phyloP scores from a whole-genome alignment of 2,329 filamentous ascomycete genomes.

The Akanthomyces lecanii region DNA sequence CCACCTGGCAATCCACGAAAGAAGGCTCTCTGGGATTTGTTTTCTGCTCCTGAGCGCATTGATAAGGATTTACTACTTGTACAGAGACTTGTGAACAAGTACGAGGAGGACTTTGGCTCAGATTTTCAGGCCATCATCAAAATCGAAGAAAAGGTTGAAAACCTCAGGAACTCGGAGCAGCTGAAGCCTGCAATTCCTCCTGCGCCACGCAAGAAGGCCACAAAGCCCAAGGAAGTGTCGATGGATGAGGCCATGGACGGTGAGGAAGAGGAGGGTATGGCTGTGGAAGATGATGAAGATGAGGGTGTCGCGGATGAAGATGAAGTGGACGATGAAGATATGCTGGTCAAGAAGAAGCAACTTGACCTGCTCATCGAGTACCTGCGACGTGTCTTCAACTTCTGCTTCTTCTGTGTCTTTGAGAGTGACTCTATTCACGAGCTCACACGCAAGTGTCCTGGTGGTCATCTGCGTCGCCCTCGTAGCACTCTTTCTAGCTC shows the following conservation, averaged over 20 bases:
- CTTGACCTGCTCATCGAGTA: constrained; percentile 96
- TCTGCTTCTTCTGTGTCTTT: constrained; percentile 99
- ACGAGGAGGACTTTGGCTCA: constrained; percentile 77
- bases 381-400: constrained; percentile 92
- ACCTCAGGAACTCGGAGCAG: constrained; percentile 69
- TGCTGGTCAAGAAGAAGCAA: constrained; percentile 92
- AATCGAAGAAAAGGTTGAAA: constrained; percentile 83
- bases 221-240: constrained; percentile 56
- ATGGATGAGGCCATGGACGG: constrained; percentile 61
- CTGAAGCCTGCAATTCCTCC: constrained; percentile 62
- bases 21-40: constrained; percentile 95
- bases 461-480: constrained; percentile 91
- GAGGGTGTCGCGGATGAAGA: constrained; percentile 76
- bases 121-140: constrained; percentile 72
- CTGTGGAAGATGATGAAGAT: constrained; percentile 80
- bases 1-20: constrained; percentile 81
- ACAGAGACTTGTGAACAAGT: constrained; percentile 74
- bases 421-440: constrained; percentile 97
- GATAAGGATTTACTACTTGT: constrained; percentile 85
- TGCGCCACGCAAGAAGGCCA: constrained; percentile 54
- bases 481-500: constrained; percentile 77
- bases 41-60: constrained; percentile 89
- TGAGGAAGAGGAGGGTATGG: constrained; percentile 65
- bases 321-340: constrained; percentile 84
- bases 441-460: constrained; percentile 89